Base-by-base conservation (phyloP, 768 basidiomycete species). In the Hypholoma sublateritium region DNA sequence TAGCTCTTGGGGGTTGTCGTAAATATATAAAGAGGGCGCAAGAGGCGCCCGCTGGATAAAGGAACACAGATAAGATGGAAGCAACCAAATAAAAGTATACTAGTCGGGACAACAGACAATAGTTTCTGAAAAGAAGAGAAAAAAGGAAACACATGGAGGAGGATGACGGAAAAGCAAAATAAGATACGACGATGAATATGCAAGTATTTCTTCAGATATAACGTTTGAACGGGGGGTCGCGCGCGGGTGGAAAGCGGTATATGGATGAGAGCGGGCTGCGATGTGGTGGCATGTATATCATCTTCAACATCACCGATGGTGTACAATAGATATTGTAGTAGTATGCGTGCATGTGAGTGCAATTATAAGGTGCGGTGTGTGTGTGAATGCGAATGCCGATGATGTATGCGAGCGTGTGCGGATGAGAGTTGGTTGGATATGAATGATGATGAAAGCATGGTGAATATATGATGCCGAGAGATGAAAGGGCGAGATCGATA, bases 101-200 rank as follows among this genome's bases (percentile, higher is more conserved):
- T 62, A 62, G 41, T 59, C 59, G 59, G 61, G 62, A 64, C 64
- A 63, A 68, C 62, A 64, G 62, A 64, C 61, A 63, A 63, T 62
- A 62, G 47, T 61, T 65, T 64, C 66, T 63, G 57, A 57, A 50
- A 62, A 53, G 60, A 55, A 44, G 56, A 58, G 46, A 52, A 36
- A 55, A 59, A 39, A 60, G 47, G 56, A 63, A 47, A 50, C 54
- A 54, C 56, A 52, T 36, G 55, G 45, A 47, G 42, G 45, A 53
- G 55, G 49, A 43, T 54, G 39, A 53, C 43, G 58, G 41, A 65
- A 62, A 59, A 64, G 63, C 59, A 14, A 51, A 57, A 57, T 52
- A 57, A 42, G 49, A 55, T 51, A 43, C 46, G 55, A 25, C 36
- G 55, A 53, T 57, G 43, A 25, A 47, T 48, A 64, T 64, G 63